These are phyloP conservation scores for Sphagnum fallax DNA, from an alignment of 228 moss, liverwort and hornwort species.

Conservation along the genomic window DNA sequence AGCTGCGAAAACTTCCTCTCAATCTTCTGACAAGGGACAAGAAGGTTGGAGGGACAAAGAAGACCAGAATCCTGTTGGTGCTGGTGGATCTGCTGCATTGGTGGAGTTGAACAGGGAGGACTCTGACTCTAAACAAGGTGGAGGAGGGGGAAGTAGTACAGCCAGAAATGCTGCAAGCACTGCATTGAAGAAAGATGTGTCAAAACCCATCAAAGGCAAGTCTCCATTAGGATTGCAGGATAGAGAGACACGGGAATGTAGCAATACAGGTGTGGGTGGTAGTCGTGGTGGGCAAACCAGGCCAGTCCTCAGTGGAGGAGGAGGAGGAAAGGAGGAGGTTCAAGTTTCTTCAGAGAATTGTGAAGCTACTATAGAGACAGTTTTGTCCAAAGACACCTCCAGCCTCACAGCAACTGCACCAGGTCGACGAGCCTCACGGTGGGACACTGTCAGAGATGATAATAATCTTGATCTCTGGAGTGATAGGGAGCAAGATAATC, in stretches of 20 bases:
- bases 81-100: constrained; percentile 15
- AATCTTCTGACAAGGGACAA: constrained; percentile 38
- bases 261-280: constrained; percentile 20
- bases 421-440: constrained; percentile 17
- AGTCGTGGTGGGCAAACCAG: neutral
- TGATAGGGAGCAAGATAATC: too few relatives aligned
- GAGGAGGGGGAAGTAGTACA: constrained; percentile 14
- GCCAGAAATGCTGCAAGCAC: constrained; percentile 10
- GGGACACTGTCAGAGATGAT: constrained; percentile 7
- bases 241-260: constrained; percentile 15
- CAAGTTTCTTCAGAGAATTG: constrained; percentile 21
- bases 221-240: constrained; percentile 17
- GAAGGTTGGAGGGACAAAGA: constrained; percentile 20
- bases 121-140: constrained; percentile 7
- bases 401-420: constrained; percentile 12
- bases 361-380: constrained; percentile 34
- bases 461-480: neutral
- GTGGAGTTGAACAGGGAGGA: constrained; percentile 12
- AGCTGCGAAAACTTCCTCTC: constrained; percentile 25
- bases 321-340: constrained; percentile 21
- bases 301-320: constrained; percentile 12
- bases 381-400: constrained; percentile 25
- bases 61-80: constrained; percentile 22
- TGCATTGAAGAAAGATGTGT: constrained; percentile 22
- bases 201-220: constrained; percentile 16